Evolutionary conservation across 495 filamentous ascomycete genomes (phyloP), one percentile per base, ranked within the genome.

Genomic region (Aspergillus baeticus): DNA sequence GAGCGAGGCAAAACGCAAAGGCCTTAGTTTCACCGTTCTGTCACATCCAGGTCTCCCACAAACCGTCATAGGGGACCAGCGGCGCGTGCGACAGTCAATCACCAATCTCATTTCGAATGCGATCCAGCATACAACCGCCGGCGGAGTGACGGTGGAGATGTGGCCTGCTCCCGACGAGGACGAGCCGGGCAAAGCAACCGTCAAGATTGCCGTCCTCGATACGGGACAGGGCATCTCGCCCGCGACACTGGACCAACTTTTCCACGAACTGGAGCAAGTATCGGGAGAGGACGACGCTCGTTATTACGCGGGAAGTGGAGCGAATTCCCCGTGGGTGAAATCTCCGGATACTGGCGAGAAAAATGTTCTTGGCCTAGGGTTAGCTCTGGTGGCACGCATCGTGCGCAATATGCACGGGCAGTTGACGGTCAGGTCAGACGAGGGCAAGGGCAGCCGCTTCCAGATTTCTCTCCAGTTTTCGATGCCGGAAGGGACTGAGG

Each of bases 391-490:
- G 2, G 88, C 93, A 37, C 79, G 92, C 20, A 90, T 90, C 42
- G 76, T 96, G 18, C 81, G 84, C n/a, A 96, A 89, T 62, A 92
- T 96, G 87, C 85, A 93, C 51, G 93, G 93, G 0, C 93, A 96
- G 57, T 69, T 98, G 17, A 83, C 89, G 20, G 76, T 98, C 6
- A 95, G 92, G 60, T 96, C 92, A 0, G 91, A 96, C 66, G 82
- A 87, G 67, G 89, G 90, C 0, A 89, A 88, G 62, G 93, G 93
- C 1, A 93, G 91, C 29, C 80, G 88, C 26, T 95, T 98, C 61
- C 81, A 78, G 53, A 72, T 76, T 23, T 61, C 67, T 20, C 54
- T 77, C n/a, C 67, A 71, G 11, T 76, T 77, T 39, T 54, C 63
- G 11, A 34, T 72, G 8, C 69, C 70, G 2, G 67, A 72, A 17